Evolutionary conservation across 2,329 filamentous ascomycete species (phyloP), one percentile per base, ranked within the genome.

Genomic region (Cladosporium halotolerans): DNA sequence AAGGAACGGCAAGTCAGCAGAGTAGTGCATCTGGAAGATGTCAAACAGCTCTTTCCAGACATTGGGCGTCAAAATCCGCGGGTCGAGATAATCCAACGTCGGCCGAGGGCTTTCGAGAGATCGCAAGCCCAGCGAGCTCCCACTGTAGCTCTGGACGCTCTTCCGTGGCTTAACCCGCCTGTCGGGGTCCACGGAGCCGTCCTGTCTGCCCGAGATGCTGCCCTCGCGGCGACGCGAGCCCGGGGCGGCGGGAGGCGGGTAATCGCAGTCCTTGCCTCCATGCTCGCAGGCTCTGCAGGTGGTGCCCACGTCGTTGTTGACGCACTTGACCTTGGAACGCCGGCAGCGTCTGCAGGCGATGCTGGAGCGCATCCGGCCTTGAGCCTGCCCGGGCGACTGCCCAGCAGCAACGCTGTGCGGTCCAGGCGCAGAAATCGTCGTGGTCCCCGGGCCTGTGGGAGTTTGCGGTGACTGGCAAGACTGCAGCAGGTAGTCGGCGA

Each of bases 271-370:
- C 65, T 86, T 80, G 42, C 84, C 82, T 47, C 81, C 81, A 55
- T 83, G 83, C 65, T 85, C 80, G 67, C 89, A 95, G 10, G 83
- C 83, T 57, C 87, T 82, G 73, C 89, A 95, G 13, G 81, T 82
- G 13, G 82, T 84, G 57, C 80, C 80, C 54, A 84, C 80, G 56
- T 87, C 87, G 60, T 81, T 79, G 71, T 93, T 93, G 69, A 89
- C 83, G 73, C 89, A 95, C 71, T 92, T 92, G 67, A 92, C 88
- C 72, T 93, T 95, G 67, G 86, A 89, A 63, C 82, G 82, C 54
- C 88, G 80, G 67, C 88, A 92, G 58, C 82, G 79, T 57, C 81
- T 76, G 70, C 88, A 93, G 45, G 88, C 88, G 66, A 92, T 89
- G 64, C 85, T 88, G 44, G 87, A 89, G 61, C 88, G 80, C 80